These are phyloP conservation scores for Leccinum cinnamomeum DNA, from an alignment of 1,284 basidiomycete genomes.

Conservation along the genomic window DNA sequence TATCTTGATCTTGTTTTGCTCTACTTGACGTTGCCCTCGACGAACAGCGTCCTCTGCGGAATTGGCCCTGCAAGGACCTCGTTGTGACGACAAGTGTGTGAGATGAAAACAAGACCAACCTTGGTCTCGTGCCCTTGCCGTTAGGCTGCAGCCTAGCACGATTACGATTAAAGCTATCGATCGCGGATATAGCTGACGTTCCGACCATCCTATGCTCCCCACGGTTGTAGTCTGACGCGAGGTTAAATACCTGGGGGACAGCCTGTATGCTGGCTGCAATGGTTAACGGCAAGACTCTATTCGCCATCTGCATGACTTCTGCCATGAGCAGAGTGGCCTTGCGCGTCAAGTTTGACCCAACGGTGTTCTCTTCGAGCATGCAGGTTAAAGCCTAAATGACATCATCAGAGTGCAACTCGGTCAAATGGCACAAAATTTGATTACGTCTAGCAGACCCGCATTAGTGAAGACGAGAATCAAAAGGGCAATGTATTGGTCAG, in stretches of 20 bases:
- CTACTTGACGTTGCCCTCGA: conserved; percentile 87
- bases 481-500: conserved; percentile 94
- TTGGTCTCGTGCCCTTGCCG: conserved; percentile 56
- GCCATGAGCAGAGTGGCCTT: conserved; percentile 94
- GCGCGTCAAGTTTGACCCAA: conserved; percentile 68
- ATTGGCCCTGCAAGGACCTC: conserved; percentile 60
- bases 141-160: conserved; percentile 63
- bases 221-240: conserved; percentile 76
- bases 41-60: conserved; percentile 85
- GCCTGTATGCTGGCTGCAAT: conserved; percentile 85
- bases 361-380: conserved; percentile 78
- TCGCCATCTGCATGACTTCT: conserved; percentile 87
- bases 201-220: conserved; percentile 81
- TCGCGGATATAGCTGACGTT: conserved; percentile 80
- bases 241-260: conserved; percentile 82
- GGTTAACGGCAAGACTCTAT: conserved; percentile 82
- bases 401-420: conserved; percentile 7
- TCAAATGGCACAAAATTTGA: conserved; percentile 24
- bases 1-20: conserved; percentile 85
- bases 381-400: conserved; percentile 71
- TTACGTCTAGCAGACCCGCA: conserved; percentile 84
- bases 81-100: not conserved
- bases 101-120: conserved; percentile 39
- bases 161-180: conserved; percentile 92
- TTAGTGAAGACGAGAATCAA: conserved; percentile 85